phyloP scores from a whole-genome alignment of 768 basidiomycete genomes.

The Rhizopogon roseolus region DNA sequence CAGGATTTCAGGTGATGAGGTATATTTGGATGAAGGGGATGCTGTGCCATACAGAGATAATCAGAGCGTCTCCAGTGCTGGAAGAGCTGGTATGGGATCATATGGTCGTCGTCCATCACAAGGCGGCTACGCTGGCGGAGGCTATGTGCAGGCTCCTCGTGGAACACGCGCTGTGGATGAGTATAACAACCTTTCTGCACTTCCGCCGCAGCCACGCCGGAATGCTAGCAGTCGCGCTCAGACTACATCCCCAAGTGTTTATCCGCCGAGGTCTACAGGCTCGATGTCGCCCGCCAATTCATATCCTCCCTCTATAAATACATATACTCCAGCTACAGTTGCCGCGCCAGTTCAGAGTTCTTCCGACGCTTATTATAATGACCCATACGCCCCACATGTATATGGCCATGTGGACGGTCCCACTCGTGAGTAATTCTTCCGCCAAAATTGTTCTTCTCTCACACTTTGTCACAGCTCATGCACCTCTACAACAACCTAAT shows the following conservation, averaged over 20 bases:
- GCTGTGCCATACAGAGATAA: slow-evolving; percentile 28
- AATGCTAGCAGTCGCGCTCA: slow-evolving; percentile 36
- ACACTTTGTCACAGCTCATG: slow-evolving; percentile 40
- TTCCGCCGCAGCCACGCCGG: slow-evolving; percentile 39
- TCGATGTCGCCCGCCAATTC: slow-evolving; percentile 8
- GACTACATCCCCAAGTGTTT: slow-evolving; percentile 32
- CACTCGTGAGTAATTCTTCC: slow-evolving; percentile 41
- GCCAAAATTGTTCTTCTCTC: slow-evolving; percentile 4
- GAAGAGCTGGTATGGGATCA: slow-evolving; percentile 18
- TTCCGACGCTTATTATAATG: slow-evolving; percentile 16
- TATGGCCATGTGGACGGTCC: slow-evolving; percentile 54
- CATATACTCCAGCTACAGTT: slow-evolving; percentile 21
- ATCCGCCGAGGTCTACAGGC: slow-evolving; percentile 29
- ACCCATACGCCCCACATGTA: slow-evolving; percentile 24
- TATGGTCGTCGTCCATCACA: slow-evolving; percentile 29
- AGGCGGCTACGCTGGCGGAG: slow-evolving; percentile 38
- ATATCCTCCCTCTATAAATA: slow-evolving; percentile 27
- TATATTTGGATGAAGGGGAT: slow-evolving; percentile 50
- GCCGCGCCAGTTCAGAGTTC: slow-evolving; percentile 15
- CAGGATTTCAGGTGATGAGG: slow-evolving; percentile 51
- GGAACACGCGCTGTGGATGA: slow-evolving; percentile 75
- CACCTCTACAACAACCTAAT: slow-evolving; percentile 41
- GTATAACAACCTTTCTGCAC: slow-evolving; percentile 52
- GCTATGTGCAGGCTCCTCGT: slow-evolving; percentile 59
- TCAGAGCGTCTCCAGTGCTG: slow-evolving; percentile 17